Evolutionary conservation across 805 yeast species (phyloP), one percentile per base, ranked within the genome.

Genomic region (Crinitomyces ghanaensis): DNA sequence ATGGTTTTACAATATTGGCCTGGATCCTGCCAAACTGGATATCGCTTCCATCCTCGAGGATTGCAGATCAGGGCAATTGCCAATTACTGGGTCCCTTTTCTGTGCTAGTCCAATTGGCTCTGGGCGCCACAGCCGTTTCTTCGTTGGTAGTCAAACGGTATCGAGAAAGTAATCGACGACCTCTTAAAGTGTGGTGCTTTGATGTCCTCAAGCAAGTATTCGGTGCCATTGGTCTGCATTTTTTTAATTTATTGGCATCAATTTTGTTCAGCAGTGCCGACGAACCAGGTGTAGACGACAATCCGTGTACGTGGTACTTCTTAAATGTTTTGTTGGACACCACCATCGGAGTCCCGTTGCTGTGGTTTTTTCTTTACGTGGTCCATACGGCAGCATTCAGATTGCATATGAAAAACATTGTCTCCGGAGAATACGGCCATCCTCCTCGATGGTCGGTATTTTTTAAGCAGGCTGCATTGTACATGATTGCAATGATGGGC

Each of bases 241-340:
- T 79, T 6, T 59, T 86, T 49, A 88, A 88, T 47, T 65, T 88
- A 6, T 54, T 72, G 9, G 59, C 83, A 28, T 78, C 95, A 24
- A 68, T 84, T 5, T 37, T 83, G 19, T 49, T 59, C 27, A 50
- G 57, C 28, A 50, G 45, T 16, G 30, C 43, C 13, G 46, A 43
- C 21, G 46, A 45, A 11, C 63, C 65, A 7, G 62, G 53, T 35
- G 41, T 55, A 17, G 53, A 57, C 23, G 71, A 68, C 31, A 77
- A 76, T 40, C 93, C 95, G 5, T 91, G 97, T 56, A 88, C 83
- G 45, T 91, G 95, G 91, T 88, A 91, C 60, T 88, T 88, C 50
- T 62, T 91, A 35, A 88, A 82, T 48, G 69, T 88, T 24, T 65
- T 88, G 19, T 70, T 88, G 51, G 98, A 88, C 54, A 86, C 97